Evolutionary conservation across 2,329 filamentous ascomycete species (phyloP).

Genomic region (Hypomyces perniciosus): DNA sequence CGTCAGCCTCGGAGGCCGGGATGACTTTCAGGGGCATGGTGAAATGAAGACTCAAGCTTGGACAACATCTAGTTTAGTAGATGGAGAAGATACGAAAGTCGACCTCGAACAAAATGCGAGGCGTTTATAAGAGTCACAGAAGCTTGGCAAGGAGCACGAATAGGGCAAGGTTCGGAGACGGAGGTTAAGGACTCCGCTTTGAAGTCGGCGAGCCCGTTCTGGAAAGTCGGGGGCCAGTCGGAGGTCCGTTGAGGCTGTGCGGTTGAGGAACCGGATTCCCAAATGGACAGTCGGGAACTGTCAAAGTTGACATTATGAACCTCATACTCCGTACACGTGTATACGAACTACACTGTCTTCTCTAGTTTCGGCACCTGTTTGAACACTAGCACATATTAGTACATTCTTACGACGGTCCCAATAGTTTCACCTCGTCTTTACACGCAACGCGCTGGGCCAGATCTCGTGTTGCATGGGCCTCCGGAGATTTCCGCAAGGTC

Average conservation of each 20-base stretch:
- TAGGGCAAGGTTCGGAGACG: neutral
- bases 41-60: too few species aligned
- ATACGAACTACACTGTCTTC: neutral
- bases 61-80: too few species aligned
- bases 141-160: neutral
- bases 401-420: too few species aligned
- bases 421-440: too few species aligned
- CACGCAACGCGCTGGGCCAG: too few species aligned
- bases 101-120: neutral
- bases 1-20: constrained; percentile 30
- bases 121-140: neutral
- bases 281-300: too few species aligned
- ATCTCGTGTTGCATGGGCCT: too few species aligned
- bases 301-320: neutral
- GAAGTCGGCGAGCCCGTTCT: constrained; percentile 19
- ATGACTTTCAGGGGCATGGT: constrained; percentile 34
- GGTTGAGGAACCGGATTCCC: too few species aligned
- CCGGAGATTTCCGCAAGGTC: too few species aligned
- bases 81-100: neutral
- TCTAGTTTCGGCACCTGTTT: too few species aligned
- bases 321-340: neutral
- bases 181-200: neutral
- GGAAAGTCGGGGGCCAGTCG: constrained; percentile 3
- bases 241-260: too few species aligned
- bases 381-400: too few species aligned